Percentiles rank a stretch among this genome's conserved stretches.
Evolutionary conservation across 768 basidiomycete genomes (phyloP).

Genomic region (Chalciporus pseudorubinellus): DNA sequence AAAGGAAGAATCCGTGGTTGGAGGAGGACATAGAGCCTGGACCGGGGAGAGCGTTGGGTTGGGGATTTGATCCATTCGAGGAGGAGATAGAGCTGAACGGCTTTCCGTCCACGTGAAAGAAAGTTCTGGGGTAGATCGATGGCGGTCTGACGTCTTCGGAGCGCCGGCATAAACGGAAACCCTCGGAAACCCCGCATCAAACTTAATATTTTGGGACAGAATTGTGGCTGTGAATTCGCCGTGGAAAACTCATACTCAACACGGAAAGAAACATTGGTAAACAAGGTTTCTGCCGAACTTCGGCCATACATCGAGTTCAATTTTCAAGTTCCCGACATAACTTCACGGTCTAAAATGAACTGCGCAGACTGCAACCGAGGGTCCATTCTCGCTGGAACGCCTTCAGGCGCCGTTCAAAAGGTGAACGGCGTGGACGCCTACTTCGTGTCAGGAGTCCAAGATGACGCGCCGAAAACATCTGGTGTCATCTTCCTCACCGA

Average conservation of each 20-base stretch:
- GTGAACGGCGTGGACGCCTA: slow-evolving; percentile 41
- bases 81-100: neutral
- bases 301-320: no score
- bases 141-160: no score
- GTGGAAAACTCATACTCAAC: no score
- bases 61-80: neutral
- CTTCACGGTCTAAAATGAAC: slow-evolving; percentile 3
- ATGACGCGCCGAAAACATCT: slow-evolving; percentile 6
- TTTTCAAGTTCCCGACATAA: no score
- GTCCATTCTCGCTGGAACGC: slow-evolving; percentile 44
- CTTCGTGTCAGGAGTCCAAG: slow-evolving; percentile 31
- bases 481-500: slow-evolving; percentile 57
- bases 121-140: neutral
- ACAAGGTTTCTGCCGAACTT: no score
- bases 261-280: no score
- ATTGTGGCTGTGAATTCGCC: no score
- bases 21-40: slow-evolving; percentile 4
- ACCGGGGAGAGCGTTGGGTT: neutral
- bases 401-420: slow-evolving; percentile 38
- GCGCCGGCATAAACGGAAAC: no score
- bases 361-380: slow-evolving; percentile 40
- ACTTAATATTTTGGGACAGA: no score
- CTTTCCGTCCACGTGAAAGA: neutral
- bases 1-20: neutral
- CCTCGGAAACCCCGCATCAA: no score